phyloP scores from a whole-genome alignment of 108 stramenopile genomes.

The Fragilaria crotonensis region DNA sequence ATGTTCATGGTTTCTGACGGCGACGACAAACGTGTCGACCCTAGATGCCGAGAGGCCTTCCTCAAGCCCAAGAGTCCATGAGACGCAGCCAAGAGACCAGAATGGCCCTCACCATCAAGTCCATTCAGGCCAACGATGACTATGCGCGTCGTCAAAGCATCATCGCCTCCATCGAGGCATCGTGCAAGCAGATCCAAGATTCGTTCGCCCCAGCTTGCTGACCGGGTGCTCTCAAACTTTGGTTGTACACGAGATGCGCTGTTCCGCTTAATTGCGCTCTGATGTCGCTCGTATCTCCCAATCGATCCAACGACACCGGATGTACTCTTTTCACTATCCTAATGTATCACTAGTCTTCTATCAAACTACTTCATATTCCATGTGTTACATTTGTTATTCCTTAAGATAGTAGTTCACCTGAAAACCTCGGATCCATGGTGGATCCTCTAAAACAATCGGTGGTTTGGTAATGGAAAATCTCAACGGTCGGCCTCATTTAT shows the following conservation, averaged over 20 bases:
- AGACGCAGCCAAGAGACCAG: conserved; percentile 37
- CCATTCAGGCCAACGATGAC: conserved; percentile 22
- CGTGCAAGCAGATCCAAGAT: conserved; percentile 31
- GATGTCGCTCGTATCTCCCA: not conserved
- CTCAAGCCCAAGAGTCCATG: conserved; percentile 35
- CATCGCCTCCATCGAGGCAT: conserved; percentile 31
- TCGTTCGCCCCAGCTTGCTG: conserved; percentile 13
- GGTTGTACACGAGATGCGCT: not conserved
- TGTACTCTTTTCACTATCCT: not conserved
- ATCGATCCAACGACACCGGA: not conserved
- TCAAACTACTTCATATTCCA: not conserved
- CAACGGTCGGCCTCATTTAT: not conserved
- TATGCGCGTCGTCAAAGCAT: conserved; percentile 26
- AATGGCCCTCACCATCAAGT: conserved; percentile 34
- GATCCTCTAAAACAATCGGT: no score
- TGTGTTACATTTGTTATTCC: not conserved
- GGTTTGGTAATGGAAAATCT: not conserved
- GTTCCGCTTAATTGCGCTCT: not conserved
- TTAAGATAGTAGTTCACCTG: not conserved
- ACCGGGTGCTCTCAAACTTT: not conserved
- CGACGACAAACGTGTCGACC: conserved; percentile 16
- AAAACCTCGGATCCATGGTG: not conserved
- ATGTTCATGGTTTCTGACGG: conserved; percentile 12
- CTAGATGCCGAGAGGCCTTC: conserved; percentile 32
- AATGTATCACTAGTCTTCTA: not conserved